These are phyloP conservation scores for Colletotrichum somersetense DNA, from an alignment of 2,329 filamentous ascomycete species.

Conservation along the genomic window DNA sequence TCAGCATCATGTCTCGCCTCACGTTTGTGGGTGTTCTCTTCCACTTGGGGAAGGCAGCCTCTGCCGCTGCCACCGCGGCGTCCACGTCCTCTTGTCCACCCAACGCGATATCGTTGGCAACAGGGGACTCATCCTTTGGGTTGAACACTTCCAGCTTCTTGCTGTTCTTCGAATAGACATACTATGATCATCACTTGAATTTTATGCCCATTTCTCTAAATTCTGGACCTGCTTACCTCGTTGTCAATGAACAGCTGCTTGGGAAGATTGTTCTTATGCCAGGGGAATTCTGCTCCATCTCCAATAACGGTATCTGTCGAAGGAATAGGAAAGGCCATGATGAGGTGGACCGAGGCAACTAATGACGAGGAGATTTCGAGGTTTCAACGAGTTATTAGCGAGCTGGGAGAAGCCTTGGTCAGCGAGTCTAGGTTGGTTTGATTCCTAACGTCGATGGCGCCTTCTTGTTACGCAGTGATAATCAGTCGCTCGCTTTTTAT, in stretches of 20 bases:
- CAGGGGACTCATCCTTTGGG: constrained; percentile 61
- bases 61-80: constrained; percentile 60
- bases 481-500: neutral
- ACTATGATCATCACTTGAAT: constrained; percentile 44
- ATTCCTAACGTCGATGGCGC: neutral
- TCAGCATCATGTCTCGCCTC: constrained; percentile 56
- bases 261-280: constrained; percentile 50
- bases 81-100: constrained; percentile 62
- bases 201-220: neutral
- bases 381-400: too few relatives aligned
- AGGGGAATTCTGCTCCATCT: constrained; percentile 43
- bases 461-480: neutral
- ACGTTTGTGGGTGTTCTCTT: constrained; percentile 51
- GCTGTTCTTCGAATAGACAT: constrained; percentile 56
- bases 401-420: neutral
- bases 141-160: constrained; percentile 63
- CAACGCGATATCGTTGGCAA: constrained; percentile 61
- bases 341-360: neutral
- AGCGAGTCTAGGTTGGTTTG: neutral
- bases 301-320: constrained; percentile 40
- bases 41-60: constrained; percentile 61
- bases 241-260: constrained; percentile 56
- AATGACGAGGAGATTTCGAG: too few relatives aligned
- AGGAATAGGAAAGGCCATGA: constrained; percentile 46
- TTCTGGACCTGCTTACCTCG: constrained; percentile 44